phyloP scores from a whole-genome alignment of 163 green algal species.

The Chlamydomonas reinhardtii region DNA sequence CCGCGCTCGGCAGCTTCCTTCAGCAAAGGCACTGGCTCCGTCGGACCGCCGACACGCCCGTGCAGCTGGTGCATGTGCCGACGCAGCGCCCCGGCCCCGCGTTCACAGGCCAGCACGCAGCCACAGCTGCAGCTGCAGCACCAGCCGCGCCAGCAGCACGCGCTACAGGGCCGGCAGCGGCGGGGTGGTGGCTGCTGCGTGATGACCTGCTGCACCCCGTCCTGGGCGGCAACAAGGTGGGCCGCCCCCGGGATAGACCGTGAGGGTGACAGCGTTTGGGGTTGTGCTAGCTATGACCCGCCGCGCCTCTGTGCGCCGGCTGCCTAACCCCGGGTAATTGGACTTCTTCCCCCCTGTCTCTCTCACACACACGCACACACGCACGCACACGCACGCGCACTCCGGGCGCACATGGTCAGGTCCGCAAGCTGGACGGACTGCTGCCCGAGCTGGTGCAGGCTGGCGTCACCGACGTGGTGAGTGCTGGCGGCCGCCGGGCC shows the following conservation, averaged over 20 bases:
- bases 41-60: background rate
- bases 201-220: slow-evolving; percentile 46
- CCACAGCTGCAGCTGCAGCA: too few species aligned
- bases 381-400: too few species aligned
- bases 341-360: too few species aligned
- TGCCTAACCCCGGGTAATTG: too few species aligned
- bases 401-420: too few species aligned
- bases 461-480: slow-evolving; percentile 68
- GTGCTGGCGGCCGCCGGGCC: too few species aligned
- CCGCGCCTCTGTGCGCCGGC: background rate
- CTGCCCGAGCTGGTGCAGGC: slow-evolving; percentile 59
- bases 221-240: slow-evolving; percentile 47
- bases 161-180: too few species aligned
- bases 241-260: too few species aligned
- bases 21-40: slow-evolving; percentile 1
- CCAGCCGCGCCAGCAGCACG: too few species aligned
- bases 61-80: slow-evolving; percentile 3
- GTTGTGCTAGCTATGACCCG: too few species aligned
- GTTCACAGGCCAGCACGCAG: background rate
- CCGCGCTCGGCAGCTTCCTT: background rate
- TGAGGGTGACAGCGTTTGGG: too few species aligned
- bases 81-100: background rate
- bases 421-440: slow-evolving; percentile 82
- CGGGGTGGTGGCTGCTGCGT: slow-evolving; percentile 10
- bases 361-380: too few species aligned